A percentile compares a stretch with the other conserved stretches of the same genome.
These are phyloP conservation scores for Melampsora americana DNA, from an alignment of 1,284 basidiomycete genomes.

Conservation along the genomic window DNA sequence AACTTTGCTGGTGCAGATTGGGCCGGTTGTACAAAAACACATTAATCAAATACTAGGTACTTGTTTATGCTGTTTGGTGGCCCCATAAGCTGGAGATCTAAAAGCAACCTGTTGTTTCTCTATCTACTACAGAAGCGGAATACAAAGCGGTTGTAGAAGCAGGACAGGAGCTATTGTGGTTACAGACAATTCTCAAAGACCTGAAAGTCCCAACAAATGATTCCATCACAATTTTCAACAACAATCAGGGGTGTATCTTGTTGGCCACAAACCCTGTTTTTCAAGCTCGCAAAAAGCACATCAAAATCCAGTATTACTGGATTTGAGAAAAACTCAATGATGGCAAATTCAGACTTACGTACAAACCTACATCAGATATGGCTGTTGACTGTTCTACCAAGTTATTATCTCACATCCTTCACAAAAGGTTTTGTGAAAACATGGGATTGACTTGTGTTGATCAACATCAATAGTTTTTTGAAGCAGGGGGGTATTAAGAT, in stretches of 20 bases:
- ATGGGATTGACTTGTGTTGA: no score
- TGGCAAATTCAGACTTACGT: no score
- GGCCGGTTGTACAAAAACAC: background rate
- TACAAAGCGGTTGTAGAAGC: background rate
- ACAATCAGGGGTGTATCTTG: constrained; percentile 8
- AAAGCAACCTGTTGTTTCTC: constrained; percentile 17
- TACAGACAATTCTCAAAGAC: background rate
- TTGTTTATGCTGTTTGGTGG: background rate
- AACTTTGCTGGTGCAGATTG: constrained; percentile 8
- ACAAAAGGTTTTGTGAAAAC: no score
- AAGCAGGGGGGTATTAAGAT: no score
- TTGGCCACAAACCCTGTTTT: constrained; percentile 10
- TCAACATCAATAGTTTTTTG: no score
- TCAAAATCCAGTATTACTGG: constrained; percentile 11
- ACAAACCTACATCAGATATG: no score
- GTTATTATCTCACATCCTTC: no score
- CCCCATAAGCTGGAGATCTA: constrained; percentile 12
- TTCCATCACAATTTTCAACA: background rate
- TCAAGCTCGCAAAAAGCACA: constrained; percentile 13
- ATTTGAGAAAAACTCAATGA: background rate
- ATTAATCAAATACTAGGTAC: background rate
- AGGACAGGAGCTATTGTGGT: constrained; percentile 6
- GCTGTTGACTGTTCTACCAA: no score
- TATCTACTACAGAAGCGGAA: constrained; percentile 10
- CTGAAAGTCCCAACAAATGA: background rate